Base-by-base conservation (phyloP, 2,329 filamentous ascomycete genomes). In the Phialophora chinensis region DNA sequence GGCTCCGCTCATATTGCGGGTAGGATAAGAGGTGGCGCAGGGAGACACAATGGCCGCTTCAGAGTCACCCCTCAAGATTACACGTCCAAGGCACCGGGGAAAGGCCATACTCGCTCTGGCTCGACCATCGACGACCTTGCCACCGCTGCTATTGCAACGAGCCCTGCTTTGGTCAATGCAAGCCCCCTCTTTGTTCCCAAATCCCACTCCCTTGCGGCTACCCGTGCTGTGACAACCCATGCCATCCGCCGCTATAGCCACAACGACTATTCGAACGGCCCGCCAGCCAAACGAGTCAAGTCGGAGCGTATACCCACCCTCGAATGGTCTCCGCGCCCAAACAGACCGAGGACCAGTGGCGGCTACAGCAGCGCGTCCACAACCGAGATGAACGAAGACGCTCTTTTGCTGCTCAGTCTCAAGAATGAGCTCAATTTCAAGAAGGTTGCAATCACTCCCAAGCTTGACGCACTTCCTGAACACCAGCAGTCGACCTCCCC, bases 271-370 rank as follows among this genome's bases (percentile, higher is more conserved):
- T 69, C 74, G 25, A 73, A 77, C 56, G 82, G 87, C 72, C 81
- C 85, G 55, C 86, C 86, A 3, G 77, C 85, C 23, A 89, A 89
- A 76, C 83, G 87, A 50, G 82, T 85, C 57, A 84, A 86, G 69
- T 88, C 87, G 52, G 87, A 88, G 72, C 80, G 84, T 71, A 77
- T 84, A 60, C 78, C 80, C 17, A 81, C 82, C 29, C 82, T 50
- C 69, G 75, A 69, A 73, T 74, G 70, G 73, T 74, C 64, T 73
- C 72, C 65, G 66, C 69, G 61, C 69, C 69, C 65, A 71, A 72
- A 66, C 66, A 75, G 50, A 73, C 74, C 59, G 71, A 75, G 42
- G 76, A 70, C 70, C 73, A 77, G 66, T 55, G 72, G 75, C 11
- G 77, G 79, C 42, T 72, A 74, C 20, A 72, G 66, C 38, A 66